These are phyloP conservation scores for Fulvia fulva DNA, from an alignment of 2,329 filamentous ascomycete genomes.

Conservation along the genomic window DNA sequence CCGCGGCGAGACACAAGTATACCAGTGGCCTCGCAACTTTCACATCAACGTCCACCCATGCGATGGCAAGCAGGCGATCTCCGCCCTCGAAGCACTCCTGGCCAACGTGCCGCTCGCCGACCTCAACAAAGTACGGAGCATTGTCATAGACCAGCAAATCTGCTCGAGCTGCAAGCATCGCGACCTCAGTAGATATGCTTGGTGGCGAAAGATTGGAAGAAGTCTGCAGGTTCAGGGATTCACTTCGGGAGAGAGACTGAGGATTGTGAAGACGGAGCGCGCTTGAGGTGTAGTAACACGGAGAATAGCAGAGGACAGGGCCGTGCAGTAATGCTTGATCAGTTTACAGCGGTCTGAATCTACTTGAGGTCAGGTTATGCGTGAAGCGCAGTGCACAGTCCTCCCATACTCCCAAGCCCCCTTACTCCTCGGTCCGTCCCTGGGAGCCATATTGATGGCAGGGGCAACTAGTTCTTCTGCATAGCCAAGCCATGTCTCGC, in stretches of 20 bases:
- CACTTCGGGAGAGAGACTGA: neutral
- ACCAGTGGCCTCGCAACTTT: neutral
- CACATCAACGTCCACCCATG: neutral
- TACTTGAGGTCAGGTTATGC: neutral
- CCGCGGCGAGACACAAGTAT: neutral
- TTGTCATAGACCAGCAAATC: neutral
- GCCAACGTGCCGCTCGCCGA: neutral
- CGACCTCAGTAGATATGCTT: neutral
- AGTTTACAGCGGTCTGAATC: neutral
- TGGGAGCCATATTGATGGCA: no score
- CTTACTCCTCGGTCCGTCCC: no score
- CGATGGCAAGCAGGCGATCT: neutral
- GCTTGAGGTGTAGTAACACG: neutral
- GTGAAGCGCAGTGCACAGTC: no score
- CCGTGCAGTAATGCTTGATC: neutral
- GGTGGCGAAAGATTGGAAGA: neutral
- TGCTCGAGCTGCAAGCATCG: neutral
- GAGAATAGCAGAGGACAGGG: neutral
- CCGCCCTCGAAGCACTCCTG: neutral
- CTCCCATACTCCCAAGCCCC: no score
- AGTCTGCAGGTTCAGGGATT: neutral
- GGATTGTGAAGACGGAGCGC: neutral
- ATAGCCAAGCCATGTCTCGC: neutral
- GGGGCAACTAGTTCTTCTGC: neutral
- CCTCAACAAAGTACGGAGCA: neutral